Conservation (phyloP, 768 basidiomycete genomes). For the Mycena latifolia region DNA sequence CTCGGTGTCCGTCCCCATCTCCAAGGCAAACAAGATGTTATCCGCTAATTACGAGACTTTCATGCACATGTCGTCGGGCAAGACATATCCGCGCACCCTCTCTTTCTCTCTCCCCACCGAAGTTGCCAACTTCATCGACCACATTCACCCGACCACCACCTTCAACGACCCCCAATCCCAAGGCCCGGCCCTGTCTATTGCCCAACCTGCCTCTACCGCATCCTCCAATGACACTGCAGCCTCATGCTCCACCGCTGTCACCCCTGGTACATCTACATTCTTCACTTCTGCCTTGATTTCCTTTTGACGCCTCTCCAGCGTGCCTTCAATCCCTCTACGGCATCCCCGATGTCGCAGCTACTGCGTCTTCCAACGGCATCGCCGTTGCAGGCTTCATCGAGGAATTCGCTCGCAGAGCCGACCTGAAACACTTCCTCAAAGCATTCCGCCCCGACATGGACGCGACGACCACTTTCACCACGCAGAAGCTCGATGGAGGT, state of each 20-base stretch:
- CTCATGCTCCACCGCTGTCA: slow-evolving; percentile 27
- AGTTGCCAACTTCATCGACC: slow-evolving; percentile 43
- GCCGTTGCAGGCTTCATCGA: slow-evolving; percentile 40
- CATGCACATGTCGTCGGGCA: slow-evolving; percentile 44
- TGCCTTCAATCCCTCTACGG: slow-evolving; percentile 43
- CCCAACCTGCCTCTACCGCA: background rate
- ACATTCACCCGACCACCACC: slow-evolving; percentile 49
- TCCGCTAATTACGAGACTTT: too few species aligned
- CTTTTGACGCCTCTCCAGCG: slow-evolving; percentile 15
- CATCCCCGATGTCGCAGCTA: slow-evolving; percentile 46
- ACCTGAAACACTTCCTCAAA: slow-evolving; percentile 38
- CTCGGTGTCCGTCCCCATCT: too few species aligned
- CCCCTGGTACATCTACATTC: slow-evolving; percentile 16
- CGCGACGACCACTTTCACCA: slow-evolving; percentile 36
- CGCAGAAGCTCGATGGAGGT: slow-evolving; percentile 35
- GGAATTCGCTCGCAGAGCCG: slow-evolving; percentile 35
- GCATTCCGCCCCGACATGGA: slow-evolving; percentile 34
- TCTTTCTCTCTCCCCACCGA: slow-evolving; percentile 51
- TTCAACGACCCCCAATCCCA: slow-evolving; percentile 40
- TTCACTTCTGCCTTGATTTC: background rate
- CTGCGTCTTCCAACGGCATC: slow-evolving; percentile 30
- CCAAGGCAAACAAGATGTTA: too few species aligned
- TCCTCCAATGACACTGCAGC: slow-evolving; percentile 7
- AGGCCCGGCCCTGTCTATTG: slow-evolving; percentile 35
- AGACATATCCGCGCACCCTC: slow-evolving; percentile 48